A percentile compares a stretch with the other conserved stretches of the same genome.
phyloP scores from a whole-genome alignment of 2,329 filamentous ascomycete species.

The Camillea tinctor region DNA sequence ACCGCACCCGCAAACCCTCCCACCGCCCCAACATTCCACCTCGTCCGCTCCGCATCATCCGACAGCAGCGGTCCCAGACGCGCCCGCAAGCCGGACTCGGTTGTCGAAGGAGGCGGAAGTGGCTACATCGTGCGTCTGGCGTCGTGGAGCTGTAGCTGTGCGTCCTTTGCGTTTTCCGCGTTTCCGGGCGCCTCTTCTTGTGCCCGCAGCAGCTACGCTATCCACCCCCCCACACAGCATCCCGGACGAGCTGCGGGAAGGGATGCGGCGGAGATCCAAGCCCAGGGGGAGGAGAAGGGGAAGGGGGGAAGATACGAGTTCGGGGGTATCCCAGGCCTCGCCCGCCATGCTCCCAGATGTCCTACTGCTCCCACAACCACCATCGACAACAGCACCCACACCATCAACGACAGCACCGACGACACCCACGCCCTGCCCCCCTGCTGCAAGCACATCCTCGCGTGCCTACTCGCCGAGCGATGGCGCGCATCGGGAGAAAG shows the following conservation, averaged over 20 bases:
- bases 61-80: no score
- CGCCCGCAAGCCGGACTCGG: no score
- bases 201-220: slow-evolving; percentile 1
- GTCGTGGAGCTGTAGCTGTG: slow-evolving; percentile 89
- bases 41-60: slow-evolving; percentile 68
- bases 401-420: not conserved
- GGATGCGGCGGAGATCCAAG: no score
- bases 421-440: slow-evolving; percentile 31
- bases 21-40: slow-evolving; percentile 46
- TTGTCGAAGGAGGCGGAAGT: not conserved
- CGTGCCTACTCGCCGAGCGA: slow-evolving; percentile 71
- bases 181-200: slow-evolving; percentile 64
- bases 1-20: not conserved
- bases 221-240: no score
- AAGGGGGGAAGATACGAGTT: no score
- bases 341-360: not conserved
- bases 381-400: not conserved
- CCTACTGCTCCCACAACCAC: not conserved
- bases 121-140: slow-evolving; percentile 69
- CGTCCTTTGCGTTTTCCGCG: slow-evolving; percentile 73
- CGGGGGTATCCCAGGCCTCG: no score
- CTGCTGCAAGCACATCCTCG: slow-evolving; percentile 86
- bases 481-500: slow-evolving; percentile 63
- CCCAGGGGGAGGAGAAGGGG: no score
- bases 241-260: no score